Conservation (phyloP, 73 alveolate species). For the Tetrahymena malaccensis region DNA sequence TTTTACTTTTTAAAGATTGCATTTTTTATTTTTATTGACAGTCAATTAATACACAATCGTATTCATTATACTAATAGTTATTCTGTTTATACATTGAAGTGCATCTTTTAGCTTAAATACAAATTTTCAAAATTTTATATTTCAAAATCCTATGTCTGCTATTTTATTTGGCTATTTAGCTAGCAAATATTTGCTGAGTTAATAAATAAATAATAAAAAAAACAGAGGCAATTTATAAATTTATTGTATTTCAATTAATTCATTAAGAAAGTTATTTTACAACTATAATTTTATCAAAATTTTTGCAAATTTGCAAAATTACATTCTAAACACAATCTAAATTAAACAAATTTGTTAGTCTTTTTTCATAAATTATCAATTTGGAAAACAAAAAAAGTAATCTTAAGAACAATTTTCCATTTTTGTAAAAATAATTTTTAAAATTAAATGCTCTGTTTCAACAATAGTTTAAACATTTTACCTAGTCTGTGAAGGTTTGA, state of each 20-base stretch:
- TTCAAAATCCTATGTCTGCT: background rate
- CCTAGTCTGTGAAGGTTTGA: no score
- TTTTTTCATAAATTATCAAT: no score
- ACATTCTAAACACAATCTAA: background rate
- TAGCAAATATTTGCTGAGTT: background rate
- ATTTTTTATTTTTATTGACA: background rate
- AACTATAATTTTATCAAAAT: no score
- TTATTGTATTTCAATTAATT: no score
- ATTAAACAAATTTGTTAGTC: no score
- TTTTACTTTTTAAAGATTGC: background rate
- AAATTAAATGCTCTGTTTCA: no score
- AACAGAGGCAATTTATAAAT: background rate
- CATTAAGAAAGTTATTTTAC: background rate
- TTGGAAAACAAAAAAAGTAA: no score
- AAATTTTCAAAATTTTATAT: no score
- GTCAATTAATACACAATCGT: background rate
- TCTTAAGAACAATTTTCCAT: no score
- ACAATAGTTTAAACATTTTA: no score
- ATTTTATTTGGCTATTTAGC: background rate
- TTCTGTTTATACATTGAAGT: background rate
- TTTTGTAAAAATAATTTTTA: no score
- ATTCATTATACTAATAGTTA: background rate
- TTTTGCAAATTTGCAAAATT: background rate
- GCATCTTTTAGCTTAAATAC: background rate
- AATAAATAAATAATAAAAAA: no score